Percentiles rank a stretch among this genome's conserved stretches.
These are phyloP conservation scores for Xylaria castorea DNA, from an alignment of 495 filamentous ascomycete species.

Conservation along the genomic window DNA sequence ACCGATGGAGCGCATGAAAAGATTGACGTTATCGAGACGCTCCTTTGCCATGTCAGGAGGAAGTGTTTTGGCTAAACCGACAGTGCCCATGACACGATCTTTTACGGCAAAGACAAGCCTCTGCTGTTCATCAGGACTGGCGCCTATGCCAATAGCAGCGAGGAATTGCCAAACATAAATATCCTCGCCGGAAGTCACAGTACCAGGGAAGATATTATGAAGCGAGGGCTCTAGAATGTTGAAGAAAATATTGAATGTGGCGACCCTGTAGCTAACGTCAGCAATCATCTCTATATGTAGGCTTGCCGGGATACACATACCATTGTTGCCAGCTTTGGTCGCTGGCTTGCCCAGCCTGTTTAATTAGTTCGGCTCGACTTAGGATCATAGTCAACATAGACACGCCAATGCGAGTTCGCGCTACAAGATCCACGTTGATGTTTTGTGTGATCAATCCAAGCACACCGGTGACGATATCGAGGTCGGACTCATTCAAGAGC, in stretches of 20 bases:
- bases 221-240: constrained; percentile 83
- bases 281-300: constrained; percentile 7
- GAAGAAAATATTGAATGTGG: constrained; percentile 83
- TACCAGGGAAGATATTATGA: constrained; percentile 82
- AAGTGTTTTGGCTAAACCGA: constrained; percentile 82
- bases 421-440: constrained; percentile 77
- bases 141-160: constrained; percentile 90
- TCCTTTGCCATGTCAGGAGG: constrained; percentile 82
- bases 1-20: constrained; percentile 98
- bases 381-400: constrained; percentile 93
- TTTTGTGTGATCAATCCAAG: constrained; percentile 83
- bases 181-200: constrained; percentile 82
- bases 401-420: constrained; percentile 83
- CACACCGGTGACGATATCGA: constrained; percentile 88
- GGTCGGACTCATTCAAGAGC: constrained; percentile 87
- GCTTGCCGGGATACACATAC: constrained; percentile 53
- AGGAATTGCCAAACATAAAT: constrained; percentile 98
- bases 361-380: constrained; percentile 90
- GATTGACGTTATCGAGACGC: constrained; percentile 88
- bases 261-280: constrained; percentile 48
- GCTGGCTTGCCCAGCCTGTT: constrained; percentile 71
- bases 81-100: constrained; percentile 97
- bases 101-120: constrained; percentile 93
- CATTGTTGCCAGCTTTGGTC: constrained; percentile 83
- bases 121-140: constrained; percentile 91